These are phyloP conservation scores for Colletotrichum acutatum DNA, from an alignment of 2,329 filamentous ascomycete species.

Conservation along the genomic window DNA sequence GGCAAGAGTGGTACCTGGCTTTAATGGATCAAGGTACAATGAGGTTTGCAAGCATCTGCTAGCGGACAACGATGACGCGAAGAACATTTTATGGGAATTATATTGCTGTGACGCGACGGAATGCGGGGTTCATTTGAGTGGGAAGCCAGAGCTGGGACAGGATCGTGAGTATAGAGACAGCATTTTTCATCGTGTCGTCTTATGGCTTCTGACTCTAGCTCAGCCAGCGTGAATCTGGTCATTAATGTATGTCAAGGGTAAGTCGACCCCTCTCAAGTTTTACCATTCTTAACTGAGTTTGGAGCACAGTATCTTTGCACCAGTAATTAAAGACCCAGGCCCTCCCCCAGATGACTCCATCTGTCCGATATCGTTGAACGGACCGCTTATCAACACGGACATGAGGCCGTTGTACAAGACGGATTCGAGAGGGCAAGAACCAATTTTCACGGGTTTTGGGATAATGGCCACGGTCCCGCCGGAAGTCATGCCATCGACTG, in stretches of 20 bases:
- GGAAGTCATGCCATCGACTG: not conserved
- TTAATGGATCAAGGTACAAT: slow-evolving; percentile 43
- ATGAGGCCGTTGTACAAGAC: slow-evolving; percentile 12
- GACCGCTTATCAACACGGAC: not conserved
- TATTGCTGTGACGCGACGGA: slow-evolving; percentile 64
- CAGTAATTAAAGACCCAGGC: slow-evolving; percentile 47
- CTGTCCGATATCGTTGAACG: slow-evolving; percentile 38
- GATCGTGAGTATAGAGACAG: slow-evolving; percentile 55
- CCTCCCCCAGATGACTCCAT: slow-evolving; percentile 44
- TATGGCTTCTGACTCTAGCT: slow-evolving; percentile 35
- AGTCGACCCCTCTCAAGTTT: slow-evolving; percentile 36
- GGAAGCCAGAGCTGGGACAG: slow-evolving; percentile 42
- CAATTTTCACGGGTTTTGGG: not conserved
- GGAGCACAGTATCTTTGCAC: slow-evolving; percentile 43
- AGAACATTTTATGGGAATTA: slow-evolving; percentile 53
- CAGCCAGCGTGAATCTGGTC: slow-evolving; percentile 63
- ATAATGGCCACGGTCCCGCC: not conserved
- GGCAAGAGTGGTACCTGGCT: slow-evolving; percentile 40
- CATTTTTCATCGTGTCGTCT: slow-evolving; percentile 3
- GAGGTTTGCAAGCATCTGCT: slow-evolving; percentile 47
- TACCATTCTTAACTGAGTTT: slow-evolving; percentile 8
- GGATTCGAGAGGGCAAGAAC: not conserved
- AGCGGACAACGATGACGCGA: slow-evolving; percentile 39
- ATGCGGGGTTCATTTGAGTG: slow-evolving; percentile 58
- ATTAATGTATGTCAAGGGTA: slow-evolving; percentile 64